Evolutionary conservation across 2,329 filamentous ascomycete species (phyloP), one percentile per base, ranked within the genome.

Genomic region (Aurifilum marmelostoma): DNA sequence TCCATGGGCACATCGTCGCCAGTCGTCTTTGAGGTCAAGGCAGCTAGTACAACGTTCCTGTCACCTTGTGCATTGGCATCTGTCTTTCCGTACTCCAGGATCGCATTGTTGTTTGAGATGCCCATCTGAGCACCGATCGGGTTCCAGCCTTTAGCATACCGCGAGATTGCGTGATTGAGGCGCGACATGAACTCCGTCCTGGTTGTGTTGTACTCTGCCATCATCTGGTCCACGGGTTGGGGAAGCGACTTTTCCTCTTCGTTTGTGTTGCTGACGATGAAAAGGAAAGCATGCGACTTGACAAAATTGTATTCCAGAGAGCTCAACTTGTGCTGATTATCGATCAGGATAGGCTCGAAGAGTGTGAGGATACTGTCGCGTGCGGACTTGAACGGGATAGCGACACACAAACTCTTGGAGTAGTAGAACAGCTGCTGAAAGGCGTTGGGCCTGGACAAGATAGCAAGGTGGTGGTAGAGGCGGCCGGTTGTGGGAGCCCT

Each of bases 401-500:
- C 82, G 0, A 92, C 91, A 37, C 88, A 92, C 0, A 95, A 82
- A 0, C 89, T 89, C 71, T 92, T 92, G 0, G 84, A 80, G 72
- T 94, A 95, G 70, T 88, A 92, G 74, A 88, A 93, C 0, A 94
- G 78, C 75, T 95, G 92, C 67, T 91, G 88, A 0, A 93, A 78
- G 0, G 86, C 86, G 69, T 92, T 89, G 0, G 91, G 91, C 0
- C 91, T 81, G 0, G 92, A 90, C 0, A 95, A 78, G 34, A 95
- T 94, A 0, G 94, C 95, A 0, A 97, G 82, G 75, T 97, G 94
- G 73, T 98, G 94, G 69, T 97, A 96, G 0, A 98, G 83, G 0
- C 94, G 84, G 0, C 95, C 95, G 0, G 91, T 89, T 0, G 86
- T 86, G 0, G 94, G 93, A 0, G 88, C 88, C 37, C 89, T 90